Percentiles rank a stretch among this genome's conserved stretches.
These are phyloP conservation scores for Aspergillus flavus DNA, from an alignment of 2,329 filamentous ascomycete species.

Conservation along the genomic window DNA sequence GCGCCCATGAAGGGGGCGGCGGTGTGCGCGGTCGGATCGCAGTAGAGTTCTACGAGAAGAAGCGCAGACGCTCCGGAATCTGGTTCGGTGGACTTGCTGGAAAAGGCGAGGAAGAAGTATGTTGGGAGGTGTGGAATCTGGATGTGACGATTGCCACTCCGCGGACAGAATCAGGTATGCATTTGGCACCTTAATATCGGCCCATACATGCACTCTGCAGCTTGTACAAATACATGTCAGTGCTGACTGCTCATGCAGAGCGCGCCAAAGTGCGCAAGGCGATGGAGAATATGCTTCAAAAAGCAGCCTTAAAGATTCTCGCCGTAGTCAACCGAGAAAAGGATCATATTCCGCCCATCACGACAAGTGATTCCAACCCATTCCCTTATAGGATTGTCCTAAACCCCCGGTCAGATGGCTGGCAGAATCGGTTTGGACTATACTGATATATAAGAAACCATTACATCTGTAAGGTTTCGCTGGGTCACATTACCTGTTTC, in stretches of 20 bases:
- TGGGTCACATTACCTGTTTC: background rate
- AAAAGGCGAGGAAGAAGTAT: slow-evolving; percentile 86
- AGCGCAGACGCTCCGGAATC: slow-evolving; percentile 75
- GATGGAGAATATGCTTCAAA: slow-evolving; percentile 86
- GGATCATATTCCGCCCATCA: slow-evolving; percentile 96
- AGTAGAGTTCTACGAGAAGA: slow-evolving; percentile 95
- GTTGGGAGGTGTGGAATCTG: slow-evolving; percentile 95
- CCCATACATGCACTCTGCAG: background rate
- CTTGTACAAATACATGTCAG: background rate
- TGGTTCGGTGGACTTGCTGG: slow-evolving; percentile 58
- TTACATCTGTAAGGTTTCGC: background rate
- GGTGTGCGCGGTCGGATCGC: slow-evolving; percentile 76
- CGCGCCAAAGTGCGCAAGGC: slow-evolving; percentile 84
- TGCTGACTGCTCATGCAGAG: slow-evolving; percentile 55
- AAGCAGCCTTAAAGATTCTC: slow-evolving; percentile 87
- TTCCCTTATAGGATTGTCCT: slow-evolving; percentile 94
- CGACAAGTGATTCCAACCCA: slow-evolving; percentile 85
- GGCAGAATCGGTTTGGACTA: slow-evolving; percentile 78
- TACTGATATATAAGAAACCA: slow-evolving; percentile 53
- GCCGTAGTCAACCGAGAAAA: slow-evolving; percentile 85
- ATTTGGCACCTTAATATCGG: background rate
- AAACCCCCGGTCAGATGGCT: slow-evolving; percentile 77
- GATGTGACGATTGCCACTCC: slow-evolving; percentile 92
- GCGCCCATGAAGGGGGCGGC: slow-evolving; percentile 40
- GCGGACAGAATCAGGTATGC: slow-evolving; percentile 79